These are phyloP conservation scores for Calocybe gangraenosa DNA, from an alignment of 768 basidiomycete species.

Conservation along the genomic window DNA sequence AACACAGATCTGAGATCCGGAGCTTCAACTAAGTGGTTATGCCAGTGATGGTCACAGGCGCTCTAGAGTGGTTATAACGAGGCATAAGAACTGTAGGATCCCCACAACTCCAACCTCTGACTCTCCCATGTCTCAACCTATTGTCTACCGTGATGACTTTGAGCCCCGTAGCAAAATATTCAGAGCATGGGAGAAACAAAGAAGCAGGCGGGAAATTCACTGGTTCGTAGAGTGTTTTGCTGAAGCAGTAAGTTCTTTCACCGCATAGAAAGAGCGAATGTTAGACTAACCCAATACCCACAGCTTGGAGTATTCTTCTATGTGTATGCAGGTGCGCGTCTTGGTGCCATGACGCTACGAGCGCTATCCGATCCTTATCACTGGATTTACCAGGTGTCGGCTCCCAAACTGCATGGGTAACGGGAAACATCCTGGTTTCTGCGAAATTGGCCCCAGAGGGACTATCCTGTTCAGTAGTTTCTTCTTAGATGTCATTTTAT, in stretches of 20 bases:
- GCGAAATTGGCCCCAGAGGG: constrained; percentile 21
- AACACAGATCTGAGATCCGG: not conserved
- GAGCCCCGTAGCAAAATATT: constrained; percentile 33
- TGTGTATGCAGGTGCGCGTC: constrained; percentile 42
- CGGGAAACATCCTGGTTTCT: constrained; percentile 40
- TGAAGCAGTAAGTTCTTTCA: constrained; percentile 43
- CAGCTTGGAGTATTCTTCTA: constrained; percentile 64
- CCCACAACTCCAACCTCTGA: not conserved
- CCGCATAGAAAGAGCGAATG: not conserved
- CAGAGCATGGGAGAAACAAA: constrained; percentile 45
- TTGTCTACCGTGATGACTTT: constrained; percentile 40
- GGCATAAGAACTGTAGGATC: not conserved
- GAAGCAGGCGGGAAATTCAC: constrained; percentile 40
- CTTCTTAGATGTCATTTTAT: not conserved
- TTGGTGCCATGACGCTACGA: not conserved
- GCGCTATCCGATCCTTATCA: not conserved
- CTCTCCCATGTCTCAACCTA: constrained; percentile 13
- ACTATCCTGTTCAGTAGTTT: constrained; percentile 44
- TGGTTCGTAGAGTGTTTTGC: constrained; percentile 57
- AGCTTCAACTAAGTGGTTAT: not conserved
- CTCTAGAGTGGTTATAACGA: no score
- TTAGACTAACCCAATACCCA: constrained; percentile 4
- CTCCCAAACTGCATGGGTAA: constrained; percentile 43
- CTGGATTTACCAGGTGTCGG: constrained; percentile 41
- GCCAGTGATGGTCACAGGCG: no score